Evolutionary conservation across 2,329 filamentous ascomycete genomes (phyloP).

Genomic region (Helotiales sp.): DNA sequence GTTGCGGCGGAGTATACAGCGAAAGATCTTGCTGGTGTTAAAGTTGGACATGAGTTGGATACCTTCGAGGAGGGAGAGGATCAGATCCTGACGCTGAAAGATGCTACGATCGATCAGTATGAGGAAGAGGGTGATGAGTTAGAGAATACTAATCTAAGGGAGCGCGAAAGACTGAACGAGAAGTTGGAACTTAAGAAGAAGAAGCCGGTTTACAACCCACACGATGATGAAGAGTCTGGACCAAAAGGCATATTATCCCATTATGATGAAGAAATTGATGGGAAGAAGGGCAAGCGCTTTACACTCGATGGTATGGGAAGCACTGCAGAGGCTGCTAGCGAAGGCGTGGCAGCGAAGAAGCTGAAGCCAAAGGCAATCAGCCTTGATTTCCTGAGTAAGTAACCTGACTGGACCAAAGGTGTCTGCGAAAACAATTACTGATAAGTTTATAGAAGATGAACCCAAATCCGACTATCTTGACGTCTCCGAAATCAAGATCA

Average conservation of each 20-base stretch:
- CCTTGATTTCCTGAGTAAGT: conserved; percentile 66
- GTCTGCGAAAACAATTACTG: conserved; percentile 26
- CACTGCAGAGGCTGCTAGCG: conserved; percentile 60
- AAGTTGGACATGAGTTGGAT: conserved; percentile 83
- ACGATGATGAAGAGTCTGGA: conserved; percentile 65
- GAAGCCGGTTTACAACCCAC: conserved; percentile 84
- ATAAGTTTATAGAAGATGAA: conserved; percentile 54
- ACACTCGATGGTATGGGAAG: conserved; percentile 79
- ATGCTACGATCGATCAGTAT: conserved; percentile 79
- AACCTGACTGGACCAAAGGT: conserved; percentile 25
- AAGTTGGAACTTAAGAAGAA: conserved; percentile 87
- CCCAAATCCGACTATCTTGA: conserved; percentile 87
- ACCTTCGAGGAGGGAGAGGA: conserved; percentile 82
- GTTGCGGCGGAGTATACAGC: conserved; percentile 76
- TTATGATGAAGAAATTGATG: conserved; percentile 93
- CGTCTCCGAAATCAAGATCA: conserved; percentile 82
- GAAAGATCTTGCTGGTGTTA: conserved; percentile 84
- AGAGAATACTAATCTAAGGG: conserved; percentile 71
- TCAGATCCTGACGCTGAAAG: conserved; percentile 92
- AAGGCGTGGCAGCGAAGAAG: conserved; percentile 52
- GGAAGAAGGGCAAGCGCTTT: conserved; percentile 86
- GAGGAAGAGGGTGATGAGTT: conserved; percentile 90
- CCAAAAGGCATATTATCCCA: conserved; percentile 75
- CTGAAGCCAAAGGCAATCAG: conserved; percentile 70
- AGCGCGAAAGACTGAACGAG: conserved; percentile 72